These are phyloP conservation scores for Cryptococcus sp. DNA, from an alignment of 1,284 basidiomycete genomes.

Conservation along the genomic window DNA sequence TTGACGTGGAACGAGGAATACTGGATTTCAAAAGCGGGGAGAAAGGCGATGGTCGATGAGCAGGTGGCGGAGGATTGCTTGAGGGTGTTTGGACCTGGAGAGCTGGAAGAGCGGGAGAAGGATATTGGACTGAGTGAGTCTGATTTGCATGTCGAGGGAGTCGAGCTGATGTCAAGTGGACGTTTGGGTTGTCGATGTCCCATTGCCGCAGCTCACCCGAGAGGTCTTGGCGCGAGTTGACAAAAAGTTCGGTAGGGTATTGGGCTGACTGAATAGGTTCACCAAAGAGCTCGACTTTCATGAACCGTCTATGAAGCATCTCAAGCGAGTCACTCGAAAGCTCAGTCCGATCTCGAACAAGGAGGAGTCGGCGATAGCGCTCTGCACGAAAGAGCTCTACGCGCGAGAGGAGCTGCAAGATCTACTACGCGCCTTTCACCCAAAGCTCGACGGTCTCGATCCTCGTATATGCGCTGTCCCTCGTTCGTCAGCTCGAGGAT, in stretches of 20 bases:
- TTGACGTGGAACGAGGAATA: slow-evolving; percentile 25
- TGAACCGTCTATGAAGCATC: slow-evolving; percentile 60
- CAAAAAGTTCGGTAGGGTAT: background rate
- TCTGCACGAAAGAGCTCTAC: slow-evolving; percentile 29
- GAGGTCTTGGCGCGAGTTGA: slow-evolving; percentile 59
- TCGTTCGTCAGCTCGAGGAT: slow-evolving; percentile 62
- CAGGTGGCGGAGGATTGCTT: slow-evolving; percentile 18
- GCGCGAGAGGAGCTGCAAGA: slow-evolving; percentile 17
- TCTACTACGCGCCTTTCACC: slow-evolving; percentile 41
- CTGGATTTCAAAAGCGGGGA: slow-evolving; percentile 13
- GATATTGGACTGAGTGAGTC: slow-evolving; percentile 28
- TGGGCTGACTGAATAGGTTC: slow-evolving; percentile 20
- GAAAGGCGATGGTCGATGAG: slow-evolving; percentile 10
- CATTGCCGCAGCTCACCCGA: slow-evolving; percentile 58
- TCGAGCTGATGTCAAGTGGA: slow-evolving; percentile 48
- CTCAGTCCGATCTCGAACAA: background rate
- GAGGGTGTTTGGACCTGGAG: slow-evolving; percentile 31
- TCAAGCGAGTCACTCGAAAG: slow-evolving; percentile 59
- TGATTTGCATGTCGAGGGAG: slow-evolving; percentile 7
- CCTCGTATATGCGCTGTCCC: slow-evolving; percentile 65
- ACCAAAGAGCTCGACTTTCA: slow-evolving; percentile 48
- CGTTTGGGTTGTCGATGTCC: slow-evolving; percentile 83
- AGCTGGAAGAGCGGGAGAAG: slow-evolving; percentile 32
- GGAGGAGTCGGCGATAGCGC: slow-evolving; percentile 13
- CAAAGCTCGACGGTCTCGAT: slow-evolving; percentile 47